Percentiles rank a stretch among this genome's conserved stretches.
Evolutionary conservation across 257 asterid species (phyloP).

Genomic region (Sherardia arvensis): DNA sequence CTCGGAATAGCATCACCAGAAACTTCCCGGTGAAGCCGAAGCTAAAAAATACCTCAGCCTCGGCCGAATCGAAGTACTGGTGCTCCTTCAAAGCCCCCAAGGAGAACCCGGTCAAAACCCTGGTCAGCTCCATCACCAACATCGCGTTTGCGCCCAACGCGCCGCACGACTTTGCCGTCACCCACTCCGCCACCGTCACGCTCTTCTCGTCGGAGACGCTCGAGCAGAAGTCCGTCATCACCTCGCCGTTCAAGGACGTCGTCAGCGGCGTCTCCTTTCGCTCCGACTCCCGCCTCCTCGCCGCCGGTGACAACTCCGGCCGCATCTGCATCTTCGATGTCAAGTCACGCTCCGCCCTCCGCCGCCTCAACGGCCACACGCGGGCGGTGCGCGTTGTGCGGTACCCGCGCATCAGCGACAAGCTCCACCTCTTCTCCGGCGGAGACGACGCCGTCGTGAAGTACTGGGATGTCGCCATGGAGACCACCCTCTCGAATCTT

Average conservation of each 20-base stretch:
- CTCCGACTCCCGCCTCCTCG: constrained; percentile 67
- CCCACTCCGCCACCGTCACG: constrained; percentile 67
- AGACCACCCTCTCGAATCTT: constrained; percentile 40
- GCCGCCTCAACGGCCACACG: constrained; percentile 61
- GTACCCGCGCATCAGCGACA: constrained; percentile 70
- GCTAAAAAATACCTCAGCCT: constrained; percentile 45
- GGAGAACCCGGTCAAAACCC: constrained; percentile 40
- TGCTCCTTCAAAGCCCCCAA: constrained; percentile 69
- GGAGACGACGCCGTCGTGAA: constrained; percentile 89
- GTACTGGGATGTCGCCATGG: constrained; percentile 78
- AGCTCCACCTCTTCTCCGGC: constrained; percentile 73
- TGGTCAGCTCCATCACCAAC: constrained; percentile 42
- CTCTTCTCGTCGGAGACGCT: constrained; percentile 50
- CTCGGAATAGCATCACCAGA: constrained; percentile 7
- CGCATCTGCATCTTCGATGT: constrained; percentile 67
- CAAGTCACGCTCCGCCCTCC: constrained; percentile 44
- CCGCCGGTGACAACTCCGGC: constrained; percentile 72
- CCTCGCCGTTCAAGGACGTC: constrained; percentile 39
- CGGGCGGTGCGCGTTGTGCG: constrained; percentile 56
- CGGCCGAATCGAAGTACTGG: constrained; percentile 85
- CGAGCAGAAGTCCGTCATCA: constrained; percentile 39
- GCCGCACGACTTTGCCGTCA: constrained; percentile 82
- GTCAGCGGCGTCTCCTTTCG: constrained; percentile 62
- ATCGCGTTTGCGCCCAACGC: constrained; percentile 49
- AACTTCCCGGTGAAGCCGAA: constrained; percentile 55